Percentiles rank a stretch among this genome's conserved stretches.
Evolutionary conservation across 2,329 filamentous ascomycete species (phyloP).

Genomic region (Rutstroemia sp.): DNA sequence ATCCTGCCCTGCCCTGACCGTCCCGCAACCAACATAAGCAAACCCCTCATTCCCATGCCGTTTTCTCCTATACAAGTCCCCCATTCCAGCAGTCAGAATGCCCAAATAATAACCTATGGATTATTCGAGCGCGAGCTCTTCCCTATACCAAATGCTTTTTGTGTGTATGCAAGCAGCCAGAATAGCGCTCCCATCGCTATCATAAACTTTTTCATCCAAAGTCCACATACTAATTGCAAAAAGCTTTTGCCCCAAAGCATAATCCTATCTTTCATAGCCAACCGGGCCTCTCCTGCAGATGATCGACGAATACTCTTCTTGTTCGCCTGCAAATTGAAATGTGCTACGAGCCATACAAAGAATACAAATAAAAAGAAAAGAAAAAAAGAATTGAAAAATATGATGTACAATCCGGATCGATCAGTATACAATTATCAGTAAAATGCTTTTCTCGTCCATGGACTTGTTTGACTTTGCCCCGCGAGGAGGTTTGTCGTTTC

Average conservation of each 20-base stretch:
- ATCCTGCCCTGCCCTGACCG: too few relatives aligned
- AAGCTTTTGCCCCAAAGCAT: neutral
- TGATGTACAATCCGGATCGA: conserved; percentile 8
- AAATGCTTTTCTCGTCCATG: conserved; percentile 1
- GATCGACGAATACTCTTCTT: neutral
- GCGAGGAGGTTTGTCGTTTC: neutral
- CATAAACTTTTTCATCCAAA: neutral
- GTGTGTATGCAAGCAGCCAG: neutral
- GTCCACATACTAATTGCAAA: neutral
- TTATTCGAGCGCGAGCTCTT: conserved; percentile 1
- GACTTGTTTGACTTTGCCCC: neutral
- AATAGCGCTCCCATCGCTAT: neutral
- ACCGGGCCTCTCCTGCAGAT: neutral
- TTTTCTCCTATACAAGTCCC: neutral
- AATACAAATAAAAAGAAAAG: neutral
- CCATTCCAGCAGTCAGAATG: neutral
- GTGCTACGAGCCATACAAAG: conserved; percentile 1
- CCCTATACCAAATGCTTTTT: conserved; percentile 6
- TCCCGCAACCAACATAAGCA: too few relatives aligned
- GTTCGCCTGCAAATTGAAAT: neutral
- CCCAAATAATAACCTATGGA: conserved; percentile 2
- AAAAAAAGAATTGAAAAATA: neutral
- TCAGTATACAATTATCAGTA: conserved; percentile 10
- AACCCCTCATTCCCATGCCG: neutral
- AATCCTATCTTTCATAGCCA: neutral